Evolutionary conservation across 2,329 filamentous ascomycete species (phyloP), one percentile per base, ranked within the genome.

Genomic region (Apiospora kogelbergensis): DNA sequence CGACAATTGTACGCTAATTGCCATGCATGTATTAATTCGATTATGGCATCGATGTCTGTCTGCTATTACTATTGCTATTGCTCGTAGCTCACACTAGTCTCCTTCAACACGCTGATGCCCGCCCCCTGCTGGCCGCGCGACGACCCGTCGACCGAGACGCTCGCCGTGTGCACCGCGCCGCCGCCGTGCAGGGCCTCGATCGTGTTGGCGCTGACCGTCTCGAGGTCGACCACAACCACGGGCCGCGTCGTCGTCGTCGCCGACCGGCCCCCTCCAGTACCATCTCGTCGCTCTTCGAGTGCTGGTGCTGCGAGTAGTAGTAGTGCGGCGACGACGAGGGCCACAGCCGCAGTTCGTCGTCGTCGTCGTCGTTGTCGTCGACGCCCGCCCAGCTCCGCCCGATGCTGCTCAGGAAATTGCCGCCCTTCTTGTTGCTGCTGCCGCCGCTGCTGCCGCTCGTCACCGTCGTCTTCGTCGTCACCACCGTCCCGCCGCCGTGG

Each of bases 341-440:
- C 72, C 72, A 73, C 22, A 72, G 65, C 60, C 64, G 65, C 65
- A 48, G 30, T 6, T 69, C 67, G 17, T 73, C 72, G 0, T 65
- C 69, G 40, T 65, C 48, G 13, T 69, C 67, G 17, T 73, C 72
- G 0, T 65, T 67, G 40, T 65, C 48, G 13, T 53, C 7, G n/a
- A 22, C 30, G 13, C 46, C 45, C 6, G 41, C n/a, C 46, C 37
- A 48, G 46, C 48, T 33, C 48, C 48, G 48, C 48, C 33, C 41
- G 15, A 41, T 22, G 5, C n/a, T 41, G n/a, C 37, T 30, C 3
- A 64, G 7, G 1, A 42, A 40, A 2, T 22, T 64, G 15, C 53
- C n/a, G 13, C 22, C 30, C 41, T 63, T 67, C 63, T 71, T 42
- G 15, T 11, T 9, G 70, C 65, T 6, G 40, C 63, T 26, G 33